Percentiles rank a stretch among this genome's conserved stretches.
These are phyloP conservation scores for Kitagawia praeruptora DNA, from an alignment of 129 eudicot species.

Conservation along the genomic window DNA sequence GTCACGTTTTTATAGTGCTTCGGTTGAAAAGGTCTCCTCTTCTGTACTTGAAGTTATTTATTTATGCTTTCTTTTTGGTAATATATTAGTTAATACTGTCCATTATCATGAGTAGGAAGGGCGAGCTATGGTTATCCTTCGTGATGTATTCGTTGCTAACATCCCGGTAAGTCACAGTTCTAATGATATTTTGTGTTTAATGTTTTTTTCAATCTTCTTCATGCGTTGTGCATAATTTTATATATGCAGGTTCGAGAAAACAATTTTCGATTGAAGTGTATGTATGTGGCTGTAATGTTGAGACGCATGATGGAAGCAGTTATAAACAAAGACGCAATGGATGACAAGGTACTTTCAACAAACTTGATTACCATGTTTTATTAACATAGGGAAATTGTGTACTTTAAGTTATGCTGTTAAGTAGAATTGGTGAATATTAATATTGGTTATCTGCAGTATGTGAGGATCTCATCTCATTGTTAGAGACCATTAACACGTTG, in stretches of 20 bases:
- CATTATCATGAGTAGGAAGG: constrained; percentile 43
- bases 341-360: constrained; percentile 61
- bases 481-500: not conserved
- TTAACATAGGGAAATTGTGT: not conserved
- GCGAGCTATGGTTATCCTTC: constrained; percentile 61
- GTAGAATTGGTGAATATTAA: not conserved
- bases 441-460: not conserved
- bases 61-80: not conserved
- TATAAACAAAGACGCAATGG: constrained; percentile 80
- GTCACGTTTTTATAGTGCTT: constrained; percentile 17
- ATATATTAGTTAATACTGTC: constrained; percentile 2
- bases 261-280: constrained; percentile 71
- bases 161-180: constrained; percentile 54
- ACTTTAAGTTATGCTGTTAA: not conserved
- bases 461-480: not conserved
- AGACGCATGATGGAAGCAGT: constrained; percentile 97
- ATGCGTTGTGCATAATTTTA: not conserved
- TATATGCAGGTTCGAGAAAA: constrained; percentile 46
- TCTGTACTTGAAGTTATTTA: constrained; percentile 2
- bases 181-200: not conserved
- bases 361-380: not conserved
- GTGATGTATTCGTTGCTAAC: constrained; percentile 69
- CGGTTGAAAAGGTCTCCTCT: constrained; percentile 29
- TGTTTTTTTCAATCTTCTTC: not conserved
- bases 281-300: constrained; percentile 83